Evolutionary conservation across 306 rosid genomes (phyloP).

Genomic region (Pueraria montana): DNA sequence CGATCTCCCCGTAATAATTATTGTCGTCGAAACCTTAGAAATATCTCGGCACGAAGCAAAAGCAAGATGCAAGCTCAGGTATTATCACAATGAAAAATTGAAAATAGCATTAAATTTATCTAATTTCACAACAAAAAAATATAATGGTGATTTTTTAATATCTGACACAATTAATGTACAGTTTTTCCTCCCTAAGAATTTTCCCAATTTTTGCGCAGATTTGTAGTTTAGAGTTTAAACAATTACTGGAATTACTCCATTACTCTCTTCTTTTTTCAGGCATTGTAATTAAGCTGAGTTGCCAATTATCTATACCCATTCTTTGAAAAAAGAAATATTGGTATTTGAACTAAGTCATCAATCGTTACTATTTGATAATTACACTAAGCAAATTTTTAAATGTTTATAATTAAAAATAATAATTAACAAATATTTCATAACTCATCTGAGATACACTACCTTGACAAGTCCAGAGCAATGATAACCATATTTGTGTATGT

Average conservation of each 20-base stretch:
- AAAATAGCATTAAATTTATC: neutral
- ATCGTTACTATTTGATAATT: neutral
- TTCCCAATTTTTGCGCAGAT: neutral
- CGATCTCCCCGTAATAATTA: no score
- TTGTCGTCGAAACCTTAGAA: no score
- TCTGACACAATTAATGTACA: neutral
- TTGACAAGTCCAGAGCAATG: neutral
- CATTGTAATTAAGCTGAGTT: neutral
- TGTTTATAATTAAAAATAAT: neutral
- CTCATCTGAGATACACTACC: neutral
- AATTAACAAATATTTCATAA: neutral
- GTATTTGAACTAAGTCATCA: neutral
- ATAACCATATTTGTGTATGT: no score
- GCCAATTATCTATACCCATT: neutral
- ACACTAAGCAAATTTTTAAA: neutral
- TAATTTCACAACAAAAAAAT: neutral
- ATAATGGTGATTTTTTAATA: neutral
- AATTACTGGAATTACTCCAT: neutral
- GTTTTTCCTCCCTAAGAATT: neutral
- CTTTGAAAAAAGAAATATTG: neutral
- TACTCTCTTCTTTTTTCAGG: neutral
- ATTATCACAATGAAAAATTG: neutral
- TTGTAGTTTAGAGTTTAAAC: neutral
- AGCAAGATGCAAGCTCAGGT: neutral
- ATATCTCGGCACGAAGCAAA: neutral